Conservation (phyloP, 305 asterid genomes). For the Solanum hybrid region DNA sequence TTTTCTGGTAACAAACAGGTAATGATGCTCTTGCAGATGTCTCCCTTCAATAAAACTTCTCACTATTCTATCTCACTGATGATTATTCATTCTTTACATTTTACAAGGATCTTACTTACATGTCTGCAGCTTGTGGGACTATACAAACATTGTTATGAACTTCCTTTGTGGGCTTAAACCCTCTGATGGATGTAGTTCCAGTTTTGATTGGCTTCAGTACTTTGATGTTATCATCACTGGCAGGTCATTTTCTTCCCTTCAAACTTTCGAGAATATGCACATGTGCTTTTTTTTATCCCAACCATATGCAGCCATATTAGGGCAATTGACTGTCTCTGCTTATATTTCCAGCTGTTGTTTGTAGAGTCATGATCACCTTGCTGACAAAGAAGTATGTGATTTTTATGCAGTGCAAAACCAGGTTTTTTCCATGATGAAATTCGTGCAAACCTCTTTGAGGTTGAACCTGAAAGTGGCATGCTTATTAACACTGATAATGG, state of each 20-base stretch:
- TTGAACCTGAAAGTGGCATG: slow-evolving; percentile 85
- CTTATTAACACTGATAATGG: slow-evolving; percentile 95
- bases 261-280: slow-evolving; percentile 1
- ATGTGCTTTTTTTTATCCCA: not conserved
- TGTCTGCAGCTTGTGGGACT: slow-evolving; percentile 95
- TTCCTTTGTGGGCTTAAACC: slow-evolving; percentile 68
- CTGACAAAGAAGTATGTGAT: not conserved
- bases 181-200: slow-evolving; percentile 41
- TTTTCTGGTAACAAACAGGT: slow-evolving; percentile 99
- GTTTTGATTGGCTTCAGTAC: slow-evolving; percentile 77
- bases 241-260: slow-evolving; percentile 50
- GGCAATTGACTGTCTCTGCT: not conserved
- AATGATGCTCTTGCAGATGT: not conserved
- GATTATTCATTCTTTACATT: slow-evolving; percentile 2
- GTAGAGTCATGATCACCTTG: not conserved
- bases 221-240: slow-evolving; percentile 93
- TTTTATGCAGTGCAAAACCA: slow-evolving; percentile 79
- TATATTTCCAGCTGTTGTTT: not conserved
- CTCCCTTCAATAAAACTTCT: not conserved
- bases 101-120: slow-evolving; percentile 1
- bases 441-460: slow-evolving; percentile 87
- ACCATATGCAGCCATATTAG: not conserved
- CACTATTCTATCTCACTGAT: slow-evolving; percentile 4
- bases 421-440: slow-evolving; percentile 87
- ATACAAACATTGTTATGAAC: slow-evolving; percentile 90